Base-by-base conservation (phyloP, 164 flowering plant species). In the Liriodendron chinense region DNA sequence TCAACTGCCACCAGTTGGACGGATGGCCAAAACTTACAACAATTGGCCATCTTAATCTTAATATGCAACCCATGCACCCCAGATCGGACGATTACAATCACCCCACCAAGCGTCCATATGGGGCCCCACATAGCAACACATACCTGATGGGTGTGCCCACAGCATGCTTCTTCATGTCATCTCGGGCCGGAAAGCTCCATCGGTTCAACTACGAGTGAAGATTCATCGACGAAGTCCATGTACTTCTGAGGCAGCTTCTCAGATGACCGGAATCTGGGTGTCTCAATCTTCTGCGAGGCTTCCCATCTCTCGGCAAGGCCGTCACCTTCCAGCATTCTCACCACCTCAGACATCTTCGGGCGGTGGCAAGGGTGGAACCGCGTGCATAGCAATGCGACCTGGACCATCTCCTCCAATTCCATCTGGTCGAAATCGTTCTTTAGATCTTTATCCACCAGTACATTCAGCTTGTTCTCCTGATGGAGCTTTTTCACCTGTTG, bases 161-260 rank as follows among this genome's bases (percentile, higher is more conserved):
- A 34, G 43, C 43, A 34, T 34, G 43, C 43, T 3, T 7, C 6
- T 34, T 67, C 34, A 24, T 23, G 56, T 66, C 64, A 74, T 65
- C 76, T 74, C 4, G 97, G 97, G 13, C 97, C 97, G 12, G 97
- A 92, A 70, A 92, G 94, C 83, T 92, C 97, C 86, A 92, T 91
- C 21, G 95, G 94, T 82, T 92, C 97, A 3, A 92, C 80, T 25
- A 88, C 87, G 65, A 91, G 87, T 0, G 96, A 87, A 7, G 91
- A 89, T 70, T 92, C 97, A 61, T 92, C 94, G 47, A 90, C 81
- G 47, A 68, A 89, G 73, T 90, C 91, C 4, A 90, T 82, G 74
- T 91, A 91, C 72, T 83, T 85, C 71, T 83, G 81, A 20, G 87
- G 84, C 26, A 79, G 80, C 75, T 84, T 76, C 68, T 90, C 93